Evolutionary conservation across 169 alveolate species (phyloP), one percentile per base, ranked within the genome.

Genomic region (Fabrea salina): DNA sequence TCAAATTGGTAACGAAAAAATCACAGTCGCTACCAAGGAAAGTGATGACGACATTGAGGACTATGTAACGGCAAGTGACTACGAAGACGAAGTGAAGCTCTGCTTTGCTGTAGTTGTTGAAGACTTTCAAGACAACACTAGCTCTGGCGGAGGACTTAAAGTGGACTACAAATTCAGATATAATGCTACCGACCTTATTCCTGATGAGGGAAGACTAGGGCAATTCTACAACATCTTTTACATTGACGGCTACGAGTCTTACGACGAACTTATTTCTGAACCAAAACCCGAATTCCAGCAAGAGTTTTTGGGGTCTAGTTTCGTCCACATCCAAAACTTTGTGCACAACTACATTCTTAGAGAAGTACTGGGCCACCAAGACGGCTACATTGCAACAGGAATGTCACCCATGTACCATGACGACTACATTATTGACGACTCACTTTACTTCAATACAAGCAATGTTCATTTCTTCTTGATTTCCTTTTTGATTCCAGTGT

Each of bases 1-100:
- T 32, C 75, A 86, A 27, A 64, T 86, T 43, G 92, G 92, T 4
- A 89, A 79, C 71, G 87, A 86, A 35, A 92, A 92, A 40, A 91
- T 91, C 4, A 91, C 92, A 11, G 83, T 85, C 54, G 76, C 91
- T 1, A 85, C 92, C 0, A 71, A 86, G 8, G 86, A 87, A 68
- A 64, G 84, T 54, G 54, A 70, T 6, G 44, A 49, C 11, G 79
- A 41, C 0, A 16, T 70, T 22, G 66, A 44, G 19, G 79, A 70
- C 5, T 70, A 70, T 39, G 39, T 70, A 25, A 35, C 27, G 13
- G 68, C 30, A 39, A 25, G 35, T 3, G 79, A 70, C 37, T 70
- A 70, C 37, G 66, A 50, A 50, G 68, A 70, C 40, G 47, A 70
- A 22, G 79, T 30, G 0, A 70, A 70, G 49, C 41, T 70, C 22